phyloP scores from a whole-genome alignment of 2,329 filamentous ascomycete genomes.

The Parastagonospora nodorum region DNA sequence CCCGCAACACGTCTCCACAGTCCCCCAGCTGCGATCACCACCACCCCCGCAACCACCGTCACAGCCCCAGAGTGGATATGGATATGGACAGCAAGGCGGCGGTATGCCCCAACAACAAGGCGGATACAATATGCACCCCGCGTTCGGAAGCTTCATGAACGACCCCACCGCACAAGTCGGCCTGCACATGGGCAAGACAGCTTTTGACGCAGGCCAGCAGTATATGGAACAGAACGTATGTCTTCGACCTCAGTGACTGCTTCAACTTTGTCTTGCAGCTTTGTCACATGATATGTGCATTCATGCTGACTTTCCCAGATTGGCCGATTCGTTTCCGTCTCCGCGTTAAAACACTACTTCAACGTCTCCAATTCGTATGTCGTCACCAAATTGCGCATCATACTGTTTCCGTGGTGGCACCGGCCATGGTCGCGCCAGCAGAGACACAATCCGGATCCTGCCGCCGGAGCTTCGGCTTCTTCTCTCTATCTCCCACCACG shows the following conservation, averaged over 20 bases:
- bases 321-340: constrained; percentile 86
- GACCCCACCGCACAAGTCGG: constrained; percentile 95
- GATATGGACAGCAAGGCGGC: constrained; percentile 70
- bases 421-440: constrained; percentile 96
- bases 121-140: constrained; percentile 54
- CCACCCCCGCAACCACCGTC: constrained; percentile 76
- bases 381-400: constrained; percentile 86
- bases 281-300: too few species aligned
- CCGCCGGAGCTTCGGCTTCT: constrained; percentile 12
- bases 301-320: constrained; percentile 54
- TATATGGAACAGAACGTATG: constrained; percentile 94
- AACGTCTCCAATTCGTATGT: constrained; percentile 99
- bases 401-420: constrained; percentile 97
- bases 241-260: constrained; percentile 3
- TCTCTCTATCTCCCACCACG: constrained; percentile 78
- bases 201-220: constrained; percentile 88
- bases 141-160: constrained; percentile 92
- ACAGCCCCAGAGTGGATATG: constrained; percentile 69
- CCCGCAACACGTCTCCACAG: constrained; percentile 96
- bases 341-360: constrained; percentile 97
- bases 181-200: constrained; percentile 89
- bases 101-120: constrained; percentile 47
- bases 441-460: constrained; percentile 55
- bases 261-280: too few species aligned
- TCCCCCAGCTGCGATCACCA: constrained; percentile 94